phyloP scores from a whole-genome alignment of 176 grass and related monocot species.

The Typha latifolia region DNA sequence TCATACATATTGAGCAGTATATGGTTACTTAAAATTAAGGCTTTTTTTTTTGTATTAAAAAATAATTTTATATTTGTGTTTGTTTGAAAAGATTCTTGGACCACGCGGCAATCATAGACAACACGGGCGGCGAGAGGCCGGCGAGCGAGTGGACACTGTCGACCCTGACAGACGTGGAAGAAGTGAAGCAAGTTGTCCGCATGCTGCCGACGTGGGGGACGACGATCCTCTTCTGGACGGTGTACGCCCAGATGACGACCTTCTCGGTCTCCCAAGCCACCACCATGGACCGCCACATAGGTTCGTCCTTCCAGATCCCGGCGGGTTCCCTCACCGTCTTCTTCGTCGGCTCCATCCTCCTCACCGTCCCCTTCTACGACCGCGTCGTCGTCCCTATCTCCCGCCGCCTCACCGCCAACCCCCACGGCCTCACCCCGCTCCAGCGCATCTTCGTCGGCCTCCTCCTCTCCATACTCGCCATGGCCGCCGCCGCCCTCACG shows the following conservation, averaged over 20 bases:
- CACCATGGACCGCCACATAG: constrained; percentile 68
- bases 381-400: constrained; percentile 40
- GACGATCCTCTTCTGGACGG: constrained; percentile 79
- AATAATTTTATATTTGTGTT: background rate
- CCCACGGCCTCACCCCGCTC: constrained; percentile 66
- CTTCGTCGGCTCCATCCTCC: constrained; percentile 71
- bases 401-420: constrained; percentile 47
- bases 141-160: constrained; percentile 20
- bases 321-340: constrained; percentile 82
- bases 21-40: no score
- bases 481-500: constrained; percentile 46
- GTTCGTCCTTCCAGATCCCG: constrained; percentile 42
- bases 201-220: constrained; percentile 75
- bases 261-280: constrained; percentile 81
- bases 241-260: constrained; percentile 88
- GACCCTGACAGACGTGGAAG: constrained; percentile 67
- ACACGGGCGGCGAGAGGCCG: background rate
- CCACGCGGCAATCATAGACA: constrained; percentile 2
- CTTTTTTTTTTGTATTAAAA: no score
- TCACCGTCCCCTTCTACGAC: constrained; percentile 83
- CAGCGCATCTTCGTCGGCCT: constrained; percentile 76
- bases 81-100: constrained; percentile 15
- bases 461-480: constrained; percentile 56
- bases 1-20: no score
- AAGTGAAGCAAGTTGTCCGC: constrained; percentile 67